Evolutionary conservation across 2,329 filamentous ascomycete genomes (phyloP).

Genomic region (Aspergillus floridensis): DNA sequence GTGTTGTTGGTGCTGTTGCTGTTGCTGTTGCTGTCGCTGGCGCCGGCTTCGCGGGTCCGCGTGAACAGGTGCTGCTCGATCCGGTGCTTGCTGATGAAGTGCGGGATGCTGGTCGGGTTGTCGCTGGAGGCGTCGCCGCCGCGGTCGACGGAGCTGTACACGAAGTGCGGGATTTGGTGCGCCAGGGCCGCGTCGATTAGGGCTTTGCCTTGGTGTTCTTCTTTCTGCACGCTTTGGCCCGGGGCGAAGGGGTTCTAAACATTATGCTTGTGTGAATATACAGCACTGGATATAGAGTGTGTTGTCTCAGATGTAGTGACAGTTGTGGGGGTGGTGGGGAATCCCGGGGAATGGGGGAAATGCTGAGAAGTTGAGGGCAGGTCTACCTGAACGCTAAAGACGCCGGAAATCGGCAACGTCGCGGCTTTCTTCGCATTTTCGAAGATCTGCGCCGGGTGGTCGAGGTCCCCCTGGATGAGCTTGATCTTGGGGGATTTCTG

Average conservation of each 20-base stretch:
- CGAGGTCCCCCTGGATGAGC: constrained; percentile 58
- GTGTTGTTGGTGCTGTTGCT: background rate
- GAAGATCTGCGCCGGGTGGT: constrained; percentile 53
- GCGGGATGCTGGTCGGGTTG: constrained; percentile 56
- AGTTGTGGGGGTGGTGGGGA: background rate
- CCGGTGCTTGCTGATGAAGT: constrained; percentile 61
- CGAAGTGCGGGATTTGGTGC: constrained; percentile 57
- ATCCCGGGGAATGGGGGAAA: background rate
- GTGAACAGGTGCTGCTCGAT: constrained; percentile 61
- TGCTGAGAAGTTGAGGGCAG: background rate
- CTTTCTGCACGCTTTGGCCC: constrained; percentile 18
- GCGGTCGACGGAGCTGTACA: constrained; percentile 65
- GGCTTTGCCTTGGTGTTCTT: constrained; percentile 57
- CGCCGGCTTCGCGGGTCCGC: background rate
- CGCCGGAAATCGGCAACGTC: constrained; percentile 52
- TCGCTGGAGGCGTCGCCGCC: constrained; percentile 55
- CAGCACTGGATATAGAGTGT: too few relatives aligned
- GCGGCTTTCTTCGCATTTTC: constrained; percentile 40
- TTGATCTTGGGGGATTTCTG: constrained; percentile 49
- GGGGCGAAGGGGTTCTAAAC: background rate
- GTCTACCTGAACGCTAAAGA: constrained; percentile 60
- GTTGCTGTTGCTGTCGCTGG: constrained; percentile 22
- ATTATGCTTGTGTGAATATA: background rate
- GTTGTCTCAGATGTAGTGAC: too few relatives aligned
- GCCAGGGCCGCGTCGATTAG: constrained; percentile 59